Conservation (phyloP, 2,329 filamentous ascomycete genomes). For the Juglanconis sp. region DNA sequence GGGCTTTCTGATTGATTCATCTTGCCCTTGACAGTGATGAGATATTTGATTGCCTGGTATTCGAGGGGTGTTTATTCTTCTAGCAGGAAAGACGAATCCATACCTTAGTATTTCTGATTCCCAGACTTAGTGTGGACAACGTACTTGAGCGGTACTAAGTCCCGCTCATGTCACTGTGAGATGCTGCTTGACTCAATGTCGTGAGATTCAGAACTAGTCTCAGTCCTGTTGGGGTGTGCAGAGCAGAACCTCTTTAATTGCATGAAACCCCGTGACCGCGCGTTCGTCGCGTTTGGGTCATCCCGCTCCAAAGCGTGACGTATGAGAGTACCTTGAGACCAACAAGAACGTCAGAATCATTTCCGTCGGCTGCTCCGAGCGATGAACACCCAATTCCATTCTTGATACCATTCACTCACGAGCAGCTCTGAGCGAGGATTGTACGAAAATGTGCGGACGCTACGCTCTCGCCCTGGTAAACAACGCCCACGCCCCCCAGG, state of each 20-base stretch:
- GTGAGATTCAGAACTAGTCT: not conserved
- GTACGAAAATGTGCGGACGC: constrained; percentile 32
- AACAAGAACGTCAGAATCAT: no score
- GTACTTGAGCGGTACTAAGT: not conserved
- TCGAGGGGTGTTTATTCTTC: not conserved
- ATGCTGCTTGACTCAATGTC: not conserved
- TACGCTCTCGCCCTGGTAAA: constrained; percentile 36
- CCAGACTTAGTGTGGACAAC: not conserved
- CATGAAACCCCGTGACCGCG: not conserved
- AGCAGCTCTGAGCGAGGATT: not conserved
- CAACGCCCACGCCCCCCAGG: constrained; percentile 4
- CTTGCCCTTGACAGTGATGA: not conserved
- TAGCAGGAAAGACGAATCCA: not conserved
- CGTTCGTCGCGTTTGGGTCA: not conserved
- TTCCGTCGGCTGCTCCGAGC: not conserved
- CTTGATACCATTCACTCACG: not conserved
- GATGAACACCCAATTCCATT: not conserved
- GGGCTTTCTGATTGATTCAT: not conserved
- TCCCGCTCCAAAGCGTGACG: not conserved
- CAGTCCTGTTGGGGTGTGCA: not conserved
- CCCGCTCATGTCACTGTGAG: not conserved
- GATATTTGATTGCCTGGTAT: not conserved
- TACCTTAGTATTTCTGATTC: not conserved
- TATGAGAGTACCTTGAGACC: not conserved
- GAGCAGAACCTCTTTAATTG: not conserved